These are phyloP conservation scores for Collybia sp. DNA, from an alignment of 768 basidiomycete genomes.

Conservation along the genomic window DNA sequence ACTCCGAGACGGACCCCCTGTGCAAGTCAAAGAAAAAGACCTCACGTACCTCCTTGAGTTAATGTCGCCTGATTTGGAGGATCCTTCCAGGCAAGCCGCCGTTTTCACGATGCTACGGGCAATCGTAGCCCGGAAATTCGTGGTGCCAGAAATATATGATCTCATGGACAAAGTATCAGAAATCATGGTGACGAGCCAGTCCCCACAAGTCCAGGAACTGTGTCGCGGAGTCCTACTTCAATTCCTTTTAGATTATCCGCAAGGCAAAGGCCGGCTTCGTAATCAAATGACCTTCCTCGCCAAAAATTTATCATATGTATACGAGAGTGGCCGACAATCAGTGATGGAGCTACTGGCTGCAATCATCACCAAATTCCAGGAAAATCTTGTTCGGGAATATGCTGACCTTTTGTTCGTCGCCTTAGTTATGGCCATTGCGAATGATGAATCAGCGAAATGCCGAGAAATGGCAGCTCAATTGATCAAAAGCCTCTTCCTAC, in stretches of 20 bases:
- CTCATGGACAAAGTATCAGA: constrained; percentile 91
- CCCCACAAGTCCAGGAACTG: constrained; percentile 84
- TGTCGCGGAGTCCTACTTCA: constrained; percentile 87
- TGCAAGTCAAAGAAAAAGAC: constrained; percentile 86
- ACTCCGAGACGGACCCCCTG: constrained; percentile 82
- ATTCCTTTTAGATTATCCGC: constrained; percentile 96
- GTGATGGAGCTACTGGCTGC: constrained; percentile 91
- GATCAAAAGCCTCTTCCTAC: constrained; percentile 69
- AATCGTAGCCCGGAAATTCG: constrained; percentile 85
- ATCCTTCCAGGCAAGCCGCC: constrained; percentile 76
- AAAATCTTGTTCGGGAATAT: constrained; percentile 68
- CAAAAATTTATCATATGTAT: constrained; percentile 85
- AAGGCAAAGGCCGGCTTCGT: constrained; percentile 86
- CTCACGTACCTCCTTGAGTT: constrained; percentile 83
- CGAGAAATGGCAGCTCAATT: constrained; percentile 84
- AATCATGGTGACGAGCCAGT: constrained; percentile 92
- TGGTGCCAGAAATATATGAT: constrained; percentile 96
- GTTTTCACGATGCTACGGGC: constrained; percentile 88
- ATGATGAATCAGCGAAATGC: constrained; percentile 89
- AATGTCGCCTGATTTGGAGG: constrained; percentile 86
- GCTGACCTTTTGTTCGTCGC: constrained; percentile 88
- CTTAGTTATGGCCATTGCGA: constrained; percentile 89
- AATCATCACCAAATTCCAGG: constrained; percentile 80
- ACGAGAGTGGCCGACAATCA: constrained; percentile 89
- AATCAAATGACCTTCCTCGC: constrained; percentile 90